These are phyloP conservation scores for Akanthomyces muscarius DNA, from an alignment of 2,329 filamentous ascomycete genomes.

Conservation along the genomic window DNA sequence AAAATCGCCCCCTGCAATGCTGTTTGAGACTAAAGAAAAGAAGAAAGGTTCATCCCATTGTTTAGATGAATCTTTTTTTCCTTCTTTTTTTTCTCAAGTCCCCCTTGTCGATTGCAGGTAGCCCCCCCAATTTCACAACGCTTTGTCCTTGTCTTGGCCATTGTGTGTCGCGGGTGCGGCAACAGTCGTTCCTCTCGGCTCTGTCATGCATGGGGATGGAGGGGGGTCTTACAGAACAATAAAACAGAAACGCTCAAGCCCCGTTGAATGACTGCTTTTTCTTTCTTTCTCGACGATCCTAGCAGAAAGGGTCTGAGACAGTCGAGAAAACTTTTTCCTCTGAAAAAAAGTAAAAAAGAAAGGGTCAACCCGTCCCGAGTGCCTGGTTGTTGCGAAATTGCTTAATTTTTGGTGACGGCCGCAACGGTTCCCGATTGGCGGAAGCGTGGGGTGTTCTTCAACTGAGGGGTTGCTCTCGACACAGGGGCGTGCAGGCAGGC, in stretches of 20 bases:
- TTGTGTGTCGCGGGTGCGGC: slow-evolving; percentile 2
- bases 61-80: slow-evolving; percentile 10
- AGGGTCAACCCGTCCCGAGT: not conserved
- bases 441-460: not conserved
- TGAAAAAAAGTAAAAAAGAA: not conserved
- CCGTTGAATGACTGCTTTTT: not conserved
- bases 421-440: slow-evolving; percentile 9
- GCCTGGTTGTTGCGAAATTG: slow-evolving; percentile 1
- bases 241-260: slow-evolving; percentile 14
- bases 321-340: not conserved
- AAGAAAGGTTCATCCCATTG: slow-evolving; percentile 9
- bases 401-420: slow-evolving; percentile 2
- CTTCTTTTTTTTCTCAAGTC: not conserved
- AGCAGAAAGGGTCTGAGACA: not conserved
- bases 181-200: not conserved
- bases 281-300: not conserved
- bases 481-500: not conserved
- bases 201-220: not conserved
- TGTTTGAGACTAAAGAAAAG: slow-evolving; percentile 1
- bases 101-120: not conserved
- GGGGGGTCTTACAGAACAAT: slow-evolving; percentile 14
- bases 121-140: slow-evolving; percentile 2
- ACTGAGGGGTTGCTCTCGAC: not conserved
- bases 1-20: not conserved
- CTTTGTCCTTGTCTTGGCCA: slow-evolving; percentile 12